phyloP scores from a whole-genome alignment of 2,329 filamentous ascomycete genomes.

The Alternaria brassicae region DNA sequence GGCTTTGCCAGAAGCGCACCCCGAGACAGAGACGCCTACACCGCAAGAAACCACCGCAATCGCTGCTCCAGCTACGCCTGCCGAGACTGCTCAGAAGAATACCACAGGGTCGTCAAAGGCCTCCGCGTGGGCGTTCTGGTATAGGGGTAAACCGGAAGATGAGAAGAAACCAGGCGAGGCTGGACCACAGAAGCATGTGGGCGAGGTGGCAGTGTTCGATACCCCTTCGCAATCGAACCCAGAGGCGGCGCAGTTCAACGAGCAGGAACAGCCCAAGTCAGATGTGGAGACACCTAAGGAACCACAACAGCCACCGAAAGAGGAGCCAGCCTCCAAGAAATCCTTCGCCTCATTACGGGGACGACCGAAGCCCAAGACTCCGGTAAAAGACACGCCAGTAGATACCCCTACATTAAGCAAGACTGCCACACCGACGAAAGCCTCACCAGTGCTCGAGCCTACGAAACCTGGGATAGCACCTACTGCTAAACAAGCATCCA shows the following conservation, averaged over 20 bases:
- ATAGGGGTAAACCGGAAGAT: slow-evolving; percentile 62
- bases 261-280: slow-evolving; percentile 42
- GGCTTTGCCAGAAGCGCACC: neutral
- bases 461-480: slow-evolving; percentile 36
- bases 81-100: slow-evolving; percentile 12
- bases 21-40: slow-evolving; percentile 4
- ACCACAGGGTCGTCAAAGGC: slow-evolving; percentile 53
- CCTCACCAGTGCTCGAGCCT: slow-evolving; percentile 36
- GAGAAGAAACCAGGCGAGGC: slow-evolving; percentile 62
- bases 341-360: slow-evolving; percentile 45
- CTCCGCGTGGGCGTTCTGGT: slow-evolving; percentile 86
- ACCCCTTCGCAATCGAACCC: slow-evolving; percentile 59
- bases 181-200: slow-evolving; percentile 64
- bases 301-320: slow-evolving; percentile 21
- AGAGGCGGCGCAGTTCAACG: slow-evolving; percentile 61
- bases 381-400: slow-evolving; percentile 24
- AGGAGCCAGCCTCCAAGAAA: slow-evolving; percentile 33
- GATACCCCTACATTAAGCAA: slow-evolving; percentile 49
- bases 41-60: slow-evolving; percentile 6
- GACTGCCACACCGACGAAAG: slow-evolving; percentile 38
- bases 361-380: slow-evolving; percentile 35
- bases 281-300: slow-evolving; percentile 26
- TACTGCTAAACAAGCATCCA: slow-evolving; percentile 36
- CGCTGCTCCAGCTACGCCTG: slow-evolving; percentile 15
- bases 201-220: slow-evolving; percentile 59